phyloP scores from a whole-genome alignment of 2,329 filamentous ascomycete species.

The Neonectria sp. region DNA sequence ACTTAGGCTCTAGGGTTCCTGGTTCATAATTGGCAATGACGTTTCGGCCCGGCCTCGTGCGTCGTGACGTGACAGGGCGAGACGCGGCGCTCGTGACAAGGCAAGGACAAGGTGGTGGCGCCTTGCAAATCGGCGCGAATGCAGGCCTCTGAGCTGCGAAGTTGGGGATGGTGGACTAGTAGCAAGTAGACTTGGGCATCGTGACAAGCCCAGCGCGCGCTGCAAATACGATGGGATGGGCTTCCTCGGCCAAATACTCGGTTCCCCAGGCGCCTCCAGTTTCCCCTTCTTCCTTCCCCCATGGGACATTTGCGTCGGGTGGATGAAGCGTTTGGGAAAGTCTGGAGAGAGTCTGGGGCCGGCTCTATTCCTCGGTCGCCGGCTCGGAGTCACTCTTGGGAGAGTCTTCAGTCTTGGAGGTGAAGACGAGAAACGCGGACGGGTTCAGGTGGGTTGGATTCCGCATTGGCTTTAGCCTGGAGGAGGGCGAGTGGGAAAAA shows the following conservation, averaged over 20 bases:
- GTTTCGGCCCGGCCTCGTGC: slow-evolving; percentile 48
- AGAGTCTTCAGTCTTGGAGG: no score
- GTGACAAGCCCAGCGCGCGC: neutral
- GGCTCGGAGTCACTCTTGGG: slow-evolving; percentile 42
- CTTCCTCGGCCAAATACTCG: slow-evolving; percentile 27
- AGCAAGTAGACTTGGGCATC: neutral
- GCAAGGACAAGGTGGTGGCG: slow-evolving; percentile 6
- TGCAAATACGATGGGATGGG: neutral
- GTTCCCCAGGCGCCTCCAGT: neutral
- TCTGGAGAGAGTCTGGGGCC: slow-evolving; percentile 11
- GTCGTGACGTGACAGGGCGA: slow-evolving; percentile 47
- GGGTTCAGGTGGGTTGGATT: no score
- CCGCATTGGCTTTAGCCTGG: no score
- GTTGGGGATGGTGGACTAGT: no score
- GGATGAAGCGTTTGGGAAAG: slow-evolving; percentile 10
- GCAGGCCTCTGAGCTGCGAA: no score
- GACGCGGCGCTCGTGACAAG: slow-evolving; percentile 41
- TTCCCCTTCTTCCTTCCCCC: slow-evolving; percentile 2
- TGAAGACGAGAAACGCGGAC: no score
- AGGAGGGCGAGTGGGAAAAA: no score
- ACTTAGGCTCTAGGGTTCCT: neutral
- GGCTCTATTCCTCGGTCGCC: slow-evolving; percentile 37
- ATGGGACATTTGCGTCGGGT: no score
- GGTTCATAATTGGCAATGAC: slow-evolving; percentile 32
- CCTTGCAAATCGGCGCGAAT: neutral